A percentile compares a stretch with the other conserved stretches of the same genome.
Conservation (phyloP, 306 rosid genomes). For the Trifolium fragiferum region DNA sequence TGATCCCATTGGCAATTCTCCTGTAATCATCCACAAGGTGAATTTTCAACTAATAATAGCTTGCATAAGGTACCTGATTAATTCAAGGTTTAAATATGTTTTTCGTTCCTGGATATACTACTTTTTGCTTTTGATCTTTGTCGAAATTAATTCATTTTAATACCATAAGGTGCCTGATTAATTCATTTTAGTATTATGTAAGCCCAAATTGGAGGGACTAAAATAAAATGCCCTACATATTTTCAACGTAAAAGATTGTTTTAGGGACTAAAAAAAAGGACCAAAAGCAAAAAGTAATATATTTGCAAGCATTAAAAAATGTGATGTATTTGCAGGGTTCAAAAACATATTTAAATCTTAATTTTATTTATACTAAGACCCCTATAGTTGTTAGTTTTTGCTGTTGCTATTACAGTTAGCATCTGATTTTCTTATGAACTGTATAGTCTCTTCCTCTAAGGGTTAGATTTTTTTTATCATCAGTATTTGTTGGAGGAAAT, state of each 20-base stretch:
- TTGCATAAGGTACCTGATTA: constrained; percentile 30
- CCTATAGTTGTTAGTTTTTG: constrained; percentile 26
- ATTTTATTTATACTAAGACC: no score
- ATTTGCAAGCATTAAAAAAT: not conserved
- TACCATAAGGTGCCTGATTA: no score
- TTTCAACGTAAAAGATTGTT: no score
- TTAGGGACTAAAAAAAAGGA: no score
- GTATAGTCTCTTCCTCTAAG: constrained; percentile 9
- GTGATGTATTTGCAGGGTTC: not conserved
- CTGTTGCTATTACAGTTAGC: not conserved
- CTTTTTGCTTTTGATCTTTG: not conserved
- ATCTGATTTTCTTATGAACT: not conserved
- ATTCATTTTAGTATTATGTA: no score
- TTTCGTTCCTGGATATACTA: not conserved
- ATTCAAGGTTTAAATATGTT: not conserved
- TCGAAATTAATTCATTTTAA: no score
- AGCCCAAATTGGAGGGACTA: no score
- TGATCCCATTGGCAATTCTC: constrained; percentile 97
- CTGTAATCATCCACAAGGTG: constrained; percentile 90
- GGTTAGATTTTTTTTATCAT: constrained; percentile 42
- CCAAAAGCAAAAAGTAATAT: no score
- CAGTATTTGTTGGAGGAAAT: constrained; percentile 89
- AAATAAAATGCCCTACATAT: no score
- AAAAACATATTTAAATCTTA: not conserved
- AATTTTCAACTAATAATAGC: constrained; percentile 31